Evolutionary conservation across 2,329 filamentous ascomycete species (phyloP).

Genomic region (Alternaria tenuissima): DNA sequence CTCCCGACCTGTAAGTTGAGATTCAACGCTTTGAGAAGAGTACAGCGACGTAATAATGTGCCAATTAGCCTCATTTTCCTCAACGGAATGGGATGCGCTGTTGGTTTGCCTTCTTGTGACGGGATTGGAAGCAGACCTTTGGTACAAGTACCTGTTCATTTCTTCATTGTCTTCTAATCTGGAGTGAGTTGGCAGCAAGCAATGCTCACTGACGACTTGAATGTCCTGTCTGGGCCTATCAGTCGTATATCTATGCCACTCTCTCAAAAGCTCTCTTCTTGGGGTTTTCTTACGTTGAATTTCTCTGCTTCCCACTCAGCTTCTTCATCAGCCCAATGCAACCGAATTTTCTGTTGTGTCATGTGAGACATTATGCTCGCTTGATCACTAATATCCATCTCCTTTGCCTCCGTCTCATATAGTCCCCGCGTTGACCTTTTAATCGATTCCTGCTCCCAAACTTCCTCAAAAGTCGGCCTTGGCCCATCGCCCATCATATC

Average conservation of each 20-base stretch:
- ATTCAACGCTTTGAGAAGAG: not conserved
- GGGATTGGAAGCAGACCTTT: not conserved
- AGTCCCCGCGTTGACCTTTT: not conserved
- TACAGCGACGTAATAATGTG: not conserved
- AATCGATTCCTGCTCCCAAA: constrained; percentile 12
- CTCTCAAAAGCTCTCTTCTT: not conserved
- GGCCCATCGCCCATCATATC: not conserved
- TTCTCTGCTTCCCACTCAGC: too few relatives aligned
- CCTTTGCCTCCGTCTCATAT: not conserved
- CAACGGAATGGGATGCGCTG: not conserved
- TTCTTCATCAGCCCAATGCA: not conserved
- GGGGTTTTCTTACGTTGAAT: not conserved
- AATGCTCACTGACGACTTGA: not conserved
- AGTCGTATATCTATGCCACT: not conserved
- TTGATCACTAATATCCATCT: not conserved
- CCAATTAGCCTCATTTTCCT: not conserved
- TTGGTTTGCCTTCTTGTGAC: not conserved
- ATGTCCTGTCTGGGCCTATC: not conserved
- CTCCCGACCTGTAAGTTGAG: not conserved
- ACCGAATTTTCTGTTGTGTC: not conserved
- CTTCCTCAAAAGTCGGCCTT: constrained; percentile 1
- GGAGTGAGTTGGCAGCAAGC: not conserved
- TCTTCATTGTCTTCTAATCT: not conserved
- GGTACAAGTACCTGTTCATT: not conserved
- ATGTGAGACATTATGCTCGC: not conserved